Base-by-base conservation (phyloP, 2,329 filamentous ascomycete species). In the Aspergillus carbonarius region DNA sequence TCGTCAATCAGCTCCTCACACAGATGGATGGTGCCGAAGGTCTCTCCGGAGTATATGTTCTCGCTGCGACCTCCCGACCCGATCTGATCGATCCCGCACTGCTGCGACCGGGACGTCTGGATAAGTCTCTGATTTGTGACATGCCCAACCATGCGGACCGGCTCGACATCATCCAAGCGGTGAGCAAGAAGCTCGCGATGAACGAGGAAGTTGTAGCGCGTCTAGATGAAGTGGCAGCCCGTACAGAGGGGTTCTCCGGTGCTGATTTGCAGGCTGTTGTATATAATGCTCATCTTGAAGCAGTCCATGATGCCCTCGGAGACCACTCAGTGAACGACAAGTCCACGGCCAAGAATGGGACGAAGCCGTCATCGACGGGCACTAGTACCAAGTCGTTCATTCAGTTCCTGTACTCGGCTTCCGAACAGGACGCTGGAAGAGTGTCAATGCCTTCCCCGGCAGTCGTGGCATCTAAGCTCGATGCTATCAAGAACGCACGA, bases 21-120 rank as follows among this genome's bases (percentile, higher is more conserved):
- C 93, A 98, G 75, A 99, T 99, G 95, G 95, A 99, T 70, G 95
- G 95, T 70, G 95, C 95, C 0, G 96, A 99, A 75, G 96, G 95
- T 0, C 79, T 99, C 4, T 92, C 89, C 0, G 95, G 95, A 1
- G 96, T 99, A 0, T 99, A 99, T 68, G 95, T 99, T 5, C 84
- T 99, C 2, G 96, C 96, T 20, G 96, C 95, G 1, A 99, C 95
- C 0, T 93, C 89, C 1, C 83, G 96, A 5, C 96, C 96, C 0
- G 96, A 99, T 74, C 79, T 99, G 13, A 98, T 99, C 60, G 95
- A 99, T 72, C 93, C 96, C 12, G 95, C 95, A 0, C 80, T 99
- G 25, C 83, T 99, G 23, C 87, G 95, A 47, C 96, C 96, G 0
- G 95, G 95, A 7, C 90, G 95, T 66, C 79, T 99, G 15, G 95